Evolutionary conservation across 2,329 filamentous ascomycete genomes (phyloP).

Genomic region (Penicillium sp.): DNA sequence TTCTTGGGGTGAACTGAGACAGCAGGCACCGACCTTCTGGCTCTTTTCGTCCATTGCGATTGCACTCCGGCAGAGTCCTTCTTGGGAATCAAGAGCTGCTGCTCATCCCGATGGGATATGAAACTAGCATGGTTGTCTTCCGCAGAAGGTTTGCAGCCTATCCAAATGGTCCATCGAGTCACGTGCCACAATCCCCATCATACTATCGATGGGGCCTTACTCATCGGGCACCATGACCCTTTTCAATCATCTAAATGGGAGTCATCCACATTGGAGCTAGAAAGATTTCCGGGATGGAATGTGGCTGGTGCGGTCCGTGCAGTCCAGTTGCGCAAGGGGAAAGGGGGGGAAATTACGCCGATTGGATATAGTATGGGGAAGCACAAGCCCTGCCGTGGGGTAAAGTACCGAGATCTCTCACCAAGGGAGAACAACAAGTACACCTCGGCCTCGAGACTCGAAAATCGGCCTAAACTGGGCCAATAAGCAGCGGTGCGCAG

Average conservation of each 20-base stretch:
- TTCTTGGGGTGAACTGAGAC: background rate
- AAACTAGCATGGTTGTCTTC: background rate
- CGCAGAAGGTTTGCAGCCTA: background rate
- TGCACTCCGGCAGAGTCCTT: background rate
- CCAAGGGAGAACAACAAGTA: background rate
- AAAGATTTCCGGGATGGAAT: background rate
- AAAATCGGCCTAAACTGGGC: background rate
- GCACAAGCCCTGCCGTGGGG: conserved; percentile 11
- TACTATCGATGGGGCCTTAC: too few relatives aligned
- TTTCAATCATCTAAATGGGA: background rate
- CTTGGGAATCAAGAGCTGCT: background rate
- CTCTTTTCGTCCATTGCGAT: conserved; percentile 1
- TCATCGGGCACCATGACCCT: too few relatives aligned
- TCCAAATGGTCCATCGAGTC: background rate
- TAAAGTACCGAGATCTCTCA: background rate
- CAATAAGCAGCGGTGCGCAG: background rate
- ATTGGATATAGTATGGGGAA: conserved; percentile 9
- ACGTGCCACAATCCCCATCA: too few relatives aligned
- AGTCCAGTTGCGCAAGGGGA: background rate
- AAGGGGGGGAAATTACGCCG: conserved; percentile 3
- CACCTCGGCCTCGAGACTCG: background rate
- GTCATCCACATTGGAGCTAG: background rate
- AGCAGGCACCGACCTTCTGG: conserved; percentile 6
- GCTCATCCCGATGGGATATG: background rate
- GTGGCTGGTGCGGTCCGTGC: background rate